Evolutionary conservation across 1,139 yeast genomes (phyloP), one percentile per base, ranked within the genome.

Genomic region (Keqinozyma sinolaborantium): DNA sequence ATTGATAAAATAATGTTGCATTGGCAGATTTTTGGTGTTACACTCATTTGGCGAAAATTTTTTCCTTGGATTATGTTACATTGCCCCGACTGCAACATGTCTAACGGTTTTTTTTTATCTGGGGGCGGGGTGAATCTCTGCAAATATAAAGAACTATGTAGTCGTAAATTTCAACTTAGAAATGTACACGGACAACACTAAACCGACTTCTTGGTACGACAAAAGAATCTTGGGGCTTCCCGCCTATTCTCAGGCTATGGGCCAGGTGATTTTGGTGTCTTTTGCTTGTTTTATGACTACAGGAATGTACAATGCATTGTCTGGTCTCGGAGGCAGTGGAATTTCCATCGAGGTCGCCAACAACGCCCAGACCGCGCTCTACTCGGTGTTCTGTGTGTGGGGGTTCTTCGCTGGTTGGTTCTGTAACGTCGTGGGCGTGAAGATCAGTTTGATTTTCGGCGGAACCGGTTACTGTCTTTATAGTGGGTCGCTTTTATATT

Each of bases 401-500:
- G 83, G 83, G 30, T 73, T 78, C 56, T 69, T 78, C 41, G 73
- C 77, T 19, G 84, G 84, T 44, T 68, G 80, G 34, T 64, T 77
- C 35, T 70, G 76, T 51, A 77, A 78, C 57, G 48, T 57, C 12
- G 50, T 77, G 27, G 83, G 83, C 35, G 61, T 70, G 20, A 60
- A 67, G 39, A 57, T 60, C 30, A 62, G 76, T 36, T 58, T 78
- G 28, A 58, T 69, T 38, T 51, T 74, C 40, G 83, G 83, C 32
- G 78, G 79, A 32, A 43, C 65, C 29, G 82, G 83, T 26, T 78
- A 78, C 50, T 69, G 75, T 28, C 39, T 78, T 34, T 78, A 77
- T 50, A 64, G 77, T 31, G 74, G 70, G 15, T 63, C 80, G 13
- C 66, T 75, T 33, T 15, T 4, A 23, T 71, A 71, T 44, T 72